Evolutionary conservation across 345 rosid genomes (phyloP).

Genomic region (Eucalyptus sideroxylon): DNA sequence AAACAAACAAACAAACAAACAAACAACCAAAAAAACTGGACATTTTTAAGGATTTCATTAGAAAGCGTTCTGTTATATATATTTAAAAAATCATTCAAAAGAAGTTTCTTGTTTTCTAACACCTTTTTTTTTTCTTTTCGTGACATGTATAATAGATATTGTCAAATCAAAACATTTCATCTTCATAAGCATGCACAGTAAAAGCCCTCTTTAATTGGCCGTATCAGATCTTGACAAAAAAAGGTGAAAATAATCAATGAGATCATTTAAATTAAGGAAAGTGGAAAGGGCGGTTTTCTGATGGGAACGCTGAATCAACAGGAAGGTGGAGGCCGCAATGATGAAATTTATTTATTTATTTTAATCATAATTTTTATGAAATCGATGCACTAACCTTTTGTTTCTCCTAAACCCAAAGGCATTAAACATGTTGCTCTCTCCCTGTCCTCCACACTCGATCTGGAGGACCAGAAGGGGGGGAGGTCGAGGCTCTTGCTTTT

Average conservation of each 20-base stretch:
- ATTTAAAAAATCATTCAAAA: neutral
- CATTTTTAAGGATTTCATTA: neutral
- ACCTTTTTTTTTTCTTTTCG: neutral
- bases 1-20: neutral
- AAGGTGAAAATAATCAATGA: neutral
- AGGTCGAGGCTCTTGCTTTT: neutral
- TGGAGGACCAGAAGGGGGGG: no score
- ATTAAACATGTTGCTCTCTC: neutral
- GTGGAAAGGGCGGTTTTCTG: slow-evolving; percentile 20
- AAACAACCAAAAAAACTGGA: neutral
- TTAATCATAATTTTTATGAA: neutral
- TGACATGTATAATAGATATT: neutral
- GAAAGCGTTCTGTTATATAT: fast-evolving
- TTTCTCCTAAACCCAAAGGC: neutral
- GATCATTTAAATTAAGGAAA: neutral
- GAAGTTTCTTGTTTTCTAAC: neutral
- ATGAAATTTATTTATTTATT: neutral
- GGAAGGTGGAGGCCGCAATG: slow-evolving; percentile 6
- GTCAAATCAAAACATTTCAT: neutral
- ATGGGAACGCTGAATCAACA: slow-evolving; percentile 15
- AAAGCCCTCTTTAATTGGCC: neutral
- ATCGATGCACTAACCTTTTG: no score
- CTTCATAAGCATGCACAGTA: neutral
- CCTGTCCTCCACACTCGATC: neutral
- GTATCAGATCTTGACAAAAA: neutral